A percentile compares a stretch with the other conserved stretches of the same genome.
phyloP scores from a whole-genome alignment of 495 filamentous ascomycete species.

The Penicillium simplicissimum region DNA sequence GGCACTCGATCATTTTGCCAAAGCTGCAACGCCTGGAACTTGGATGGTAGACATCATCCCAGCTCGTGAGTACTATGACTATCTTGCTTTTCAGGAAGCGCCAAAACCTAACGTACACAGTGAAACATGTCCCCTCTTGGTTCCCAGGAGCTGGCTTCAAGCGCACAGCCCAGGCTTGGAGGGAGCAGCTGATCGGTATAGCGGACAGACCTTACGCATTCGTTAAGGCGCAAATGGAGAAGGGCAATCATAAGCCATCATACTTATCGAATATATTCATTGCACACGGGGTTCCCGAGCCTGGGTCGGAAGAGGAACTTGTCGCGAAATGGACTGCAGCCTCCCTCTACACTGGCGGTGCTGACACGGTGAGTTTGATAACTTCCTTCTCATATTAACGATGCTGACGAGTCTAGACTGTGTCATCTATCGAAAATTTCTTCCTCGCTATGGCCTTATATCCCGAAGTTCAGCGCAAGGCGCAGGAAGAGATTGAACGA shows the following conservation, averaged over 20 bases:
- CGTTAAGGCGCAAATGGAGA: constrained; percentile 43
- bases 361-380: constrained; percentile 45
- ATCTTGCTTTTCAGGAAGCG: neutral
- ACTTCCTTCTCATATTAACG: neutral
- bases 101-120: constrained; percentile 16
- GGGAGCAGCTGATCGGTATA: constrained; percentile 22
- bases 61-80: constrained; percentile 12
- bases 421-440: constrained; percentile 27
- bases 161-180: constrained; percentile 38
- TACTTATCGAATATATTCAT: constrained; percentile 40
- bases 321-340: constrained; percentile 48
- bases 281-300: constrained; percentile 12
- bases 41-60: constrained; percentile 50
- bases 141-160: constrained; percentile 53
- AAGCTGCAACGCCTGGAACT: constrained; percentile 42
- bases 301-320: constrained; percentile 28
- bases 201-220: constrained; percentile 44
- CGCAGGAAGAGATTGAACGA: constrained; percentile 55
- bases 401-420: constrained; percentile 18
- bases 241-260: constrained; percentile 34
- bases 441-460: constrained; percentile 43
- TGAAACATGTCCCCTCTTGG: constrained; percentile 49
- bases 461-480: constrained; percentile 47
- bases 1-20: constrained; percentile 45
- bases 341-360: constrained; percentile 56